These are phyloP conservation scores for Panaeolus cyanescens DNA, from an alignment of 768 basidiomycete genomes.

Conservation along the genomic window DNA sequence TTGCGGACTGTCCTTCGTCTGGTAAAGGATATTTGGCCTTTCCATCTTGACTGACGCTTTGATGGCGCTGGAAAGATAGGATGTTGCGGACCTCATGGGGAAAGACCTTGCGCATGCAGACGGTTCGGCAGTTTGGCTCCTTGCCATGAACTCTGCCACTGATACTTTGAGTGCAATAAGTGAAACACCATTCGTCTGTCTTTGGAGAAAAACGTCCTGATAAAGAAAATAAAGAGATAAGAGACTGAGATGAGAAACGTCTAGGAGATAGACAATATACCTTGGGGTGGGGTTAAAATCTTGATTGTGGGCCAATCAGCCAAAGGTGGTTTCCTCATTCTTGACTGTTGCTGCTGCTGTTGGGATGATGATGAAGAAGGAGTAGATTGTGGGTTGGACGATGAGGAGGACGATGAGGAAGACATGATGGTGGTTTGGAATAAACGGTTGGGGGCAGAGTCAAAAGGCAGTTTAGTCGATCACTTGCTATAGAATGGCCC, in stretches of 20 bases:
- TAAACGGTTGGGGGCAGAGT: slow-evolving; percentile 5
- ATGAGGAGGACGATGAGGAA: slow-evolving; percentile 17
- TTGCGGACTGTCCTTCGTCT: slow-evolving; percentile 59
- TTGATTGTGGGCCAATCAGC: slow-evolving; percentile 55
- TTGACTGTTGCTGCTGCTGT: slow-evolving; percentile 32
- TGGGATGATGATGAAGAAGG: slow-evolving; percentile 15
- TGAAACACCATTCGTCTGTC: slow-evolving; percentile 66
- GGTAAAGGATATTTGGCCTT: slow-evolving; percentile 64
- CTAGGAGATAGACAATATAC: slow-evolving; percentile 22
- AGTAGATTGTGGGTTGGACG: slow-evolving; percentile 20
- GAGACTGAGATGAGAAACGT: background rate
- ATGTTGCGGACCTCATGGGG: slow-evolving; percentile 64
- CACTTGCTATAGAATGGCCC: slow-evolving; percentile 7
- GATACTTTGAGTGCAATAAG: slow-evolving; percentile 61
- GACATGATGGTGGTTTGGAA: slow-evolving; percentile 25
- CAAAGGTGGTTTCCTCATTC: slow-evolving; percentile 38
- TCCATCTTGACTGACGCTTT: slow-evolving; percentile 42
- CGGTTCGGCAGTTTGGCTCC: slow-evolving; percentile 56
- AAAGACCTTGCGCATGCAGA: slow-evolving; percentile 68
- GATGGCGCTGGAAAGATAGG: slow-evolving; percentile 45
- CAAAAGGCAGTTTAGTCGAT: slow-evolving; percentile 10
- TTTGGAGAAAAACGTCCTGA: slow-evolving; percentile 59
- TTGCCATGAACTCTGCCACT: slow-evolving; percentile 50
- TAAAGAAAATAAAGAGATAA: slow-evolving; percentile 6
- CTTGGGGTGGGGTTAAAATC: slow-evolving; percentile 54